Evolutionary conservation across 176 grass and related monocot genomes (phyloP).

Genomic region (Musa beccarii): DNA sequence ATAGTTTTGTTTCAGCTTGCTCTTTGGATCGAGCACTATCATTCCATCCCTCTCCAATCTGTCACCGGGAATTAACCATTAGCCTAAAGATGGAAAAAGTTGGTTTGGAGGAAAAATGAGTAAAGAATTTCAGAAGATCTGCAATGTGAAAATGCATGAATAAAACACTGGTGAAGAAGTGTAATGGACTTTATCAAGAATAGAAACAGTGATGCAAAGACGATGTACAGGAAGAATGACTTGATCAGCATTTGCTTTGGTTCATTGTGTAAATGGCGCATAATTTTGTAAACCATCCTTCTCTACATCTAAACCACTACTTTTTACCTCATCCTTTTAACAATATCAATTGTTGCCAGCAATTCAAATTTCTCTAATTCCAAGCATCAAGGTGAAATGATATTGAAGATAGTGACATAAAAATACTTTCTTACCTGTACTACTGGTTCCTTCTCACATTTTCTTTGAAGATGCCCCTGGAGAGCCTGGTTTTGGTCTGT

Average conservation of each 20-base stretch:
- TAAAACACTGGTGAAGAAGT: neutral
- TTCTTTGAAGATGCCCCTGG: constrained; percentile 67
- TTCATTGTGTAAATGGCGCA: too few relatives aligned
- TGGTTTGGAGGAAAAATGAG: neutral
- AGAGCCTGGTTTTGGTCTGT: constrained; percentile 71
- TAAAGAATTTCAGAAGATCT: neutral
- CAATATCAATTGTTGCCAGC: too few relatives aligned
- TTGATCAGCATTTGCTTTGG: too few relatives aligned
- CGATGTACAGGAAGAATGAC: neutral
- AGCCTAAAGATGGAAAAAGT: neutral
- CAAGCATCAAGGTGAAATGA: neutral
- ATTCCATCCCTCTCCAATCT: constrained; percentile 82
- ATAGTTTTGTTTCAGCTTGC: constrained; percentile 45
- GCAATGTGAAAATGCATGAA: neutral
- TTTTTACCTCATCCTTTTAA: too few relatives aligned
- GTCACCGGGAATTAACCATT: constrained; percentile 4
- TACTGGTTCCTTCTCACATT: constrained; percentile 54
- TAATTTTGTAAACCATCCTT: too few relatives aligned
- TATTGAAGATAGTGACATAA: neutral
- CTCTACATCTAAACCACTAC: too few relatives aligned
- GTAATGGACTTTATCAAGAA: too few relatives aligned
- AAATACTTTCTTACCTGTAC: constrained; percentile 44
- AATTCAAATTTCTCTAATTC: neutral
- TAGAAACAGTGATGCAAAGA: neutral
- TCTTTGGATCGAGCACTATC: constrained; percentile 77